phyloP scores from a whole-genome alignment of 2,329 filamentous ascomycete species.

The Monosporascus sp. region DNA sequence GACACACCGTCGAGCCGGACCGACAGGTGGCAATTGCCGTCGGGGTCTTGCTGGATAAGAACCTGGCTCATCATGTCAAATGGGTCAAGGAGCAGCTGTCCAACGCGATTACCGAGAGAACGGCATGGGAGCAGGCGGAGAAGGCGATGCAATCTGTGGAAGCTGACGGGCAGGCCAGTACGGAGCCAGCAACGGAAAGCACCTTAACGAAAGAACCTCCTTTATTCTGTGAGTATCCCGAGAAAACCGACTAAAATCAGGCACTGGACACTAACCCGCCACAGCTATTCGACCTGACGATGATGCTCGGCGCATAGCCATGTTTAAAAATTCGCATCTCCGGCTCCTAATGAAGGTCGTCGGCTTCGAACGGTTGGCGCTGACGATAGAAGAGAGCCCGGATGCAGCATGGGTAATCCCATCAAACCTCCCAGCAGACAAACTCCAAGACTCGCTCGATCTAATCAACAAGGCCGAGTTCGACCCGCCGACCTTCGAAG shows the following conservation, averaged over 20 bases:
- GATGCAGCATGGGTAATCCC: slow-evolving; percentile 79
- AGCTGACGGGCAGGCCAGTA: slow-evolving; percentile 23
- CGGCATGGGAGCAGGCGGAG: slow-evolving; percentile 71
- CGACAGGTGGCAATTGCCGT: slow-evolving; percentile 77
- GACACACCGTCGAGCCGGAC: slow-evolving; percentile 61
- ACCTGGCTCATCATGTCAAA: slow-evolving; percentile 66
- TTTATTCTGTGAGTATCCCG: slow-evolving; percentile 46
- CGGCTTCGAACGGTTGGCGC: slow-evolving; percentile 58
- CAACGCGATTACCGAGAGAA: slow-evolving; percentile 66
- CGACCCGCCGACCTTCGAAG: slow-evolving; percentile 70
- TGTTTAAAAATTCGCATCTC: slow-evolving; percentile 87
- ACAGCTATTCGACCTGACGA: slow-evolving; percentile 59
- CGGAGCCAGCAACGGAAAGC: slow-evolving; percentile 20
- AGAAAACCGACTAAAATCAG: not conserved
- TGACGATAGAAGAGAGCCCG: slow-evolving; percentile 60
- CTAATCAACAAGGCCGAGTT: slow-evolving; percentile 75
- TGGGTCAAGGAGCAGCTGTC: slow-evolving; percentile 75
- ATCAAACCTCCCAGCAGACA: slow-evolving; percentile 54
- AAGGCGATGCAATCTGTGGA: slow-evolving; percentile 49
- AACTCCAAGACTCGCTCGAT: slow-evolving; percentile 65
- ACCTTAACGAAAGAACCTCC: slow-evolving; percentile 37
- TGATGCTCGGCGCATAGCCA: slow-evolving; percentile 62
- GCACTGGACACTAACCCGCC: slow-evolving; percentile 22
- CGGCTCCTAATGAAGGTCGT: slow-evolving; percentile 77
- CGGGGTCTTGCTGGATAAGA: slow-evolving; percentile 73